phyloP scores from a whole-genome alignment of 495 filamentous ascomycete species.

The Neurospora sp. region DNA sequence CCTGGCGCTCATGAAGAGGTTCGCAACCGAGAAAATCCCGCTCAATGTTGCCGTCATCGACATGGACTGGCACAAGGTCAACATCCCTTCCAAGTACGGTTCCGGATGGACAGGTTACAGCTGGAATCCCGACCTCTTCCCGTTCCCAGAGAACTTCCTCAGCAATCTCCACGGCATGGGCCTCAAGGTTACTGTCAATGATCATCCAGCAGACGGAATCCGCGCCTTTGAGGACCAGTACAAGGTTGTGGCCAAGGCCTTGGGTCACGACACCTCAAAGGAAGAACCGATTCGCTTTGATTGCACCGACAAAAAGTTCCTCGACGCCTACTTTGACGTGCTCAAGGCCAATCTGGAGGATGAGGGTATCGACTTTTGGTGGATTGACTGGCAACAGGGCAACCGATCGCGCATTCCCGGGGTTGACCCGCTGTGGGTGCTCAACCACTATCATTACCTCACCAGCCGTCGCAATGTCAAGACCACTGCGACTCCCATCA shows the following conservation, averaged over 20 bases:
- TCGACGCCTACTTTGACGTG: conserved; percentile 49
- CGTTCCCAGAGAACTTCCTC: conserved; percentile 37
- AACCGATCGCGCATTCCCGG: conserved; percentile 38
- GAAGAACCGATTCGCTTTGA: conserved; percentile 46
- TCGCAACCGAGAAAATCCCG: conserved; percentile 37
- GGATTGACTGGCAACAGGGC: conserved; percentile 58
- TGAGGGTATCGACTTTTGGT: conserved; percentile 48
- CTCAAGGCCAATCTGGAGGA: conserved; percentile 41
- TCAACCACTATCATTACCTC: conserved; percentile 52
- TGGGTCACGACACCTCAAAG: conserved; percentile 33
- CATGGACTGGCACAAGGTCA: conserved; percentile 54
- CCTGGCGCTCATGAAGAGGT: conserved; percentile 40
- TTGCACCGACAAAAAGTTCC: conserved; percentile 37
- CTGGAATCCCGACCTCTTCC: conserved; percentile 48
- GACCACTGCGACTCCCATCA: conserved; percentile 19
- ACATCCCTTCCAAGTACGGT: conserved; percentile 20
- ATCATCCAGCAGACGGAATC: conserved; percentile 47
- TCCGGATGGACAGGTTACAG: conserved; percentile 53
- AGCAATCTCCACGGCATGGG: conserved; percentile 32
- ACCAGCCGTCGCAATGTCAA: conserved; percentile 29
- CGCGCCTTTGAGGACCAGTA: conserved; percentile 44
- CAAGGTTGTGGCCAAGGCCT: conserved; percentile 36
- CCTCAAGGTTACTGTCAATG: conserved; percentile 43
- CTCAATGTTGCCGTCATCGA: conserved; percentile 47
- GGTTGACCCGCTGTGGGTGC: conserved; percentile 51